phyloP scores from a whole-genome alignment of 345 rosid species.

The Gossypium thurberi region DNA sequence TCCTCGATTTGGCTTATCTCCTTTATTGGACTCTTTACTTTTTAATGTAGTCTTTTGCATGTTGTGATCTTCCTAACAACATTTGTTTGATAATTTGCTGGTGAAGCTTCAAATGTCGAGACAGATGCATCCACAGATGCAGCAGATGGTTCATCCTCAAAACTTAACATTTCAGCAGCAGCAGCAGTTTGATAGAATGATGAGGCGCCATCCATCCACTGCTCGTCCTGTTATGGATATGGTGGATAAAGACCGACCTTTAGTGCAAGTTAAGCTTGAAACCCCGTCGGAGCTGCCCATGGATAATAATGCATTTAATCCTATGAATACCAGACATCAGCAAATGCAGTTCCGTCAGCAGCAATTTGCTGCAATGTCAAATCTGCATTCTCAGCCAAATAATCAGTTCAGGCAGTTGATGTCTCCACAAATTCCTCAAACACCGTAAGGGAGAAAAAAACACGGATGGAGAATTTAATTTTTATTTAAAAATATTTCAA shows the following conservation, averaged over 20 bases:
- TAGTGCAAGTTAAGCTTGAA: constrained; percentile 79
- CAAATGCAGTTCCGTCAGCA: constrained; percentile 70
- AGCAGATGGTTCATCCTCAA: constrained; percentile 59
- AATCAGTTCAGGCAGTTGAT: constrained; percentile 69
- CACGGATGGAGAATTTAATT: not conserved
- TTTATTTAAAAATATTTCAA: not conserved
- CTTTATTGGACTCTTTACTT: not conserved
- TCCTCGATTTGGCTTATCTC: not conserved
- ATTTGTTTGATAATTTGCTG: constrained; percentile 2
- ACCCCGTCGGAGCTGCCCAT: constrained; percentile 54
- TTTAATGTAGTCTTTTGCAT: not conserved
- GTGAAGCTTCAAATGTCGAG: constrained; percentile 50
- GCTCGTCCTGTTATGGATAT: constrained; percentile 58
- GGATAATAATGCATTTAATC: constrained; percentile 55
- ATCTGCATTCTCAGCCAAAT: constrained; percentile 49
- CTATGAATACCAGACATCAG: constrained; percentile 48
- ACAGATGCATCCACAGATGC: constrained; percentile 74
- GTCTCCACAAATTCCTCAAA: constrained; percentile 60
- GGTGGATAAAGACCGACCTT: constrained; percentile 65
- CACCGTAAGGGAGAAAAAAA: constrained; percentile 50
- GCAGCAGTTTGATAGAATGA: constrained; percentile 52
- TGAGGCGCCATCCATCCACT: constrained; percentile 52
- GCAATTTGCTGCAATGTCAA: constrained; percentile 59
- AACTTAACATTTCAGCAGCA: constrained; percentile 47
- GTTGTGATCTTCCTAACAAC: not conserved